These are phyloP conservation scores for Wallemia mellicola DNA, from an alignment of 1,284 basidiomycete genomes.

Conservation along the genomic window DNA sequence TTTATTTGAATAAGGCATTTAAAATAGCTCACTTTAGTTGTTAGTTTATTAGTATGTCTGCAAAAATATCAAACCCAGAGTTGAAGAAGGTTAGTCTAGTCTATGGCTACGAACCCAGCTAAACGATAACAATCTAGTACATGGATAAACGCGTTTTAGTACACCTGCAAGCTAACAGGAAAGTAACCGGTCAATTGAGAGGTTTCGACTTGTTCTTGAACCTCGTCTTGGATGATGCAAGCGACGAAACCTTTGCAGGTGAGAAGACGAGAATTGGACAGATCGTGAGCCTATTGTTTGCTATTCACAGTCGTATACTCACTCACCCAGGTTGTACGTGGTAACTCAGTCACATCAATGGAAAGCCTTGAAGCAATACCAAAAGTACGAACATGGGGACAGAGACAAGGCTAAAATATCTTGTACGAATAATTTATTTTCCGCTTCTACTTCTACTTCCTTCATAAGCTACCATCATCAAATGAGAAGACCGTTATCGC, in stretches of 20 bases:
- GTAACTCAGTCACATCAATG: slow-evolving; percentile 79
- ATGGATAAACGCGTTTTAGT: slow-evolving; percentile 96
- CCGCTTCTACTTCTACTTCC: neutral
- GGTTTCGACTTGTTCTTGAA: slow-evolving; percentile 99
- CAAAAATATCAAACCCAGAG: neutral
- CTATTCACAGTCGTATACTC: slow-evolving; percentile 1
- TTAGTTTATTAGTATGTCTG: neutral
- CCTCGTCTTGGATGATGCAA: slow-evolving; percentile 78
- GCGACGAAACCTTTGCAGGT: slow-evolving; percentile 68
- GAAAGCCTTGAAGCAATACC: slow-evolving; percentile 25
- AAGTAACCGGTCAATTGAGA: slow-evolving; percentile 77
- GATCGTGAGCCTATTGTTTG: slow-evolving; percentile 29
- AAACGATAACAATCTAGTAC: slow-evolving; percentile 26
- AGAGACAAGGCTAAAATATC: neutral
- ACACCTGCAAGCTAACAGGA: slow-evolving; percentile 81
- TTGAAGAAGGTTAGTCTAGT: neutral
- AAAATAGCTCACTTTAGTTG: no score
- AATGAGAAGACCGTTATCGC: neutral
- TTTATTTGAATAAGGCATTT: no score
- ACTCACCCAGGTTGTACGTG: slow-evolving; percentile 47
- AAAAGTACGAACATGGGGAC: neutral
- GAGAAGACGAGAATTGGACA: slow-evolving; percentile 70
- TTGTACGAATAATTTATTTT: neutral
- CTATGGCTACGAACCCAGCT: neutral
- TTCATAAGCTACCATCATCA: neutral